These are phyloP conservation scores for Physaria fendleri DNA, from an alignment of 345 rosid genomes.

Conservation along the genomic window DNA sequence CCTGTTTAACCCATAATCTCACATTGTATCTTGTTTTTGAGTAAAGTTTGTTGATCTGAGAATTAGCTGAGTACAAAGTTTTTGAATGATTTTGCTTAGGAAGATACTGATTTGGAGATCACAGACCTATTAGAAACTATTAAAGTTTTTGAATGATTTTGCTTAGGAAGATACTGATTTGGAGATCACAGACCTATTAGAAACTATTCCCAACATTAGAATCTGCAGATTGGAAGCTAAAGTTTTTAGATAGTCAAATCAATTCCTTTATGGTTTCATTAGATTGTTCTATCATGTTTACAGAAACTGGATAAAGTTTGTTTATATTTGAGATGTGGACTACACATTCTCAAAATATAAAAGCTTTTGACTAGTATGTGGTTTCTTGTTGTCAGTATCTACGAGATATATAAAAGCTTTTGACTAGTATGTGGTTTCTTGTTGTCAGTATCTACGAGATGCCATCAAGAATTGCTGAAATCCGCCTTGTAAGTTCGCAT, in stretches of 20 bases:
- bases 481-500: constrained; percentile 72
- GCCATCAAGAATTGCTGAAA: constrained; percentile 52
- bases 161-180: neutral
- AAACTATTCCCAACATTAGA: neutral
- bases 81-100: too few species aligned
- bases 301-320: neutral
- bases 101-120: neutral
- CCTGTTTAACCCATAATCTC: too few species aligned
- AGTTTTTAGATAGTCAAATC: neutral
- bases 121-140: neutral
- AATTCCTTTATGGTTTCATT: neutral
- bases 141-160: too few species aligned
- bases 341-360: neutral
- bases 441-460: constrained; percentile 24
- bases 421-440: neutral
- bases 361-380: neutral
- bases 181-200: neutral
- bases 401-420: neutral
- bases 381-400: too few species aligned
- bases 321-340: neutral
- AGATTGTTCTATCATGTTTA: neutral
- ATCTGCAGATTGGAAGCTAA: neutral
- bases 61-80: too few species aligned
- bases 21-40: too few species aligned
- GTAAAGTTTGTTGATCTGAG: too few species aligned